Conservation (phyloP, 169 alveolate genomes). For the Plasmodium gaboni region DNA sequence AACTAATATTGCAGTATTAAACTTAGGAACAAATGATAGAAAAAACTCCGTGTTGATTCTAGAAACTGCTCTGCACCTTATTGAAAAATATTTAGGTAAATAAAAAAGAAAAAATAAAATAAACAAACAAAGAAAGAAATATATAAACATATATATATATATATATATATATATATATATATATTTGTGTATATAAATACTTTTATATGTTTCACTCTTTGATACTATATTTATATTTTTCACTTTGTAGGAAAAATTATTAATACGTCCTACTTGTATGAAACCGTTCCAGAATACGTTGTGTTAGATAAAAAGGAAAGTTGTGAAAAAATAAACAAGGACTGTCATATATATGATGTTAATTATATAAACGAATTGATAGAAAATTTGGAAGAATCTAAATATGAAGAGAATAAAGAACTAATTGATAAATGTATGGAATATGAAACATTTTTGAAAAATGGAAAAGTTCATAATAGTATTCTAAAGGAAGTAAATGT, state of each 20-base stretch:
- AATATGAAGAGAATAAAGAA: slow-evolving; percentile 21
- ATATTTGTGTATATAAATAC: neutral
- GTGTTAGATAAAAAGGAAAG: slow-evolving; percentile 28
- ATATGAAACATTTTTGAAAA: slow-evolving; percentile 30
- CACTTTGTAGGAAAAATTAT: slow-evolving; percentile 48
- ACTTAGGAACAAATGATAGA: slow-evolving; percentile 58
- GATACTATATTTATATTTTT: neutral
- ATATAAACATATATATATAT: neutral
- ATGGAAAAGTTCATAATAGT: slow-evolving; percentile 36
- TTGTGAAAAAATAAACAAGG: neutral
- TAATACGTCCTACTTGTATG: slow-evolving; percentile 52
- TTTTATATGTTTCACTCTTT: neutral
- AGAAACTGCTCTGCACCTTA: slow-evolving; percentile 50
- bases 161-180: neutral
- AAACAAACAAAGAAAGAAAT: neutral
- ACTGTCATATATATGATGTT: neutral
- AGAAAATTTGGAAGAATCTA: slow-evolving; percentile 5
- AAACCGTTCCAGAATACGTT: slow-evolving; percentile 54
- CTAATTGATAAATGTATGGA: slow-evolving; percentile 45
- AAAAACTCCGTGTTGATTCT: slow-evolving; percentile 24
- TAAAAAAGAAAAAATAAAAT: neutral
- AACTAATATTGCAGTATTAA: slow-evolving; percentile 55
- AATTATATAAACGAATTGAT: slow-evolving; percentile 19
- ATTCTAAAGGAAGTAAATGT: slow-evolving; percentile 13
- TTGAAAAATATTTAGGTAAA: slow-evolving; percentile 57